A percentile compares a stretch with the other conserved stretches of the same genome.
Evolutionary conservation across 176 grass and related monocot species (phyloP).

Genomic region (Eleusine indica): DNA sequence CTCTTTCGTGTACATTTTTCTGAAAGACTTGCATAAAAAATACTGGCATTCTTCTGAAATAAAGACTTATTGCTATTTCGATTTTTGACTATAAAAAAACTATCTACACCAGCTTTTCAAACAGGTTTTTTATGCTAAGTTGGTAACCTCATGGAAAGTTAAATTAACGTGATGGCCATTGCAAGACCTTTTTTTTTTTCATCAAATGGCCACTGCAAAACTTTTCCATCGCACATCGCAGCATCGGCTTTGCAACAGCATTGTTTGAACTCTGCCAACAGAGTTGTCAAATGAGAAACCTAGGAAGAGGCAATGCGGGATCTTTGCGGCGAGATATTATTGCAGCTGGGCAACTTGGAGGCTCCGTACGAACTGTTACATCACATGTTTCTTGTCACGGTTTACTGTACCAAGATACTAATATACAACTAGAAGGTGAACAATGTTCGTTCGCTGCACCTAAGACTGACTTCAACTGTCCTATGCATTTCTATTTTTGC

Average conservation of each 20-base stretch:
- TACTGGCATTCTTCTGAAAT: too few species aligned
- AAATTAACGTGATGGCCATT: not conserved
- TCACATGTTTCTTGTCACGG: not conserved
- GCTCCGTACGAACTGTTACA: slow-evolving; percentile 21
- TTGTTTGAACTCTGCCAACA: slow-evolving; percentile 4
- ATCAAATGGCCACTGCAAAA: not conserved
- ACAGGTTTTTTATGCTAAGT: not conserved
- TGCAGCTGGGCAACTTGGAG: not conserved
- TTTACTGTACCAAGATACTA: not conserved
- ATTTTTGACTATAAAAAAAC: too few species aligned
- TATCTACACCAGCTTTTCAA: not conserved
- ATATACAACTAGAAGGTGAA: not conserved
- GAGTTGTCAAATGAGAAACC: slow-evolving; percentile 11
- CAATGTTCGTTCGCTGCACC: not conserved
- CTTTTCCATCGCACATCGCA: not conserved
- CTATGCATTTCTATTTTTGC: too few species aligned
- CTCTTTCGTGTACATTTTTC: too few species aligned
- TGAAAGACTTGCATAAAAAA: too few species aligned
- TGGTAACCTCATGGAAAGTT: not conserved
- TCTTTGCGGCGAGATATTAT: not conserved
- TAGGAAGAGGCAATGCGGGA: not conserved
- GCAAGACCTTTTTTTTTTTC: not conserved
- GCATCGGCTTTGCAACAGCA: not conserved
- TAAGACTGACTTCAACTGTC: not conserved
- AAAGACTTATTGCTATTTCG: too few species aligned